These are phyloP conservation scores for Mortierella hygrophila DNA, from an alignment of 192 early-diverging fungal genomes.

Conservation along the genomic window DNA sequence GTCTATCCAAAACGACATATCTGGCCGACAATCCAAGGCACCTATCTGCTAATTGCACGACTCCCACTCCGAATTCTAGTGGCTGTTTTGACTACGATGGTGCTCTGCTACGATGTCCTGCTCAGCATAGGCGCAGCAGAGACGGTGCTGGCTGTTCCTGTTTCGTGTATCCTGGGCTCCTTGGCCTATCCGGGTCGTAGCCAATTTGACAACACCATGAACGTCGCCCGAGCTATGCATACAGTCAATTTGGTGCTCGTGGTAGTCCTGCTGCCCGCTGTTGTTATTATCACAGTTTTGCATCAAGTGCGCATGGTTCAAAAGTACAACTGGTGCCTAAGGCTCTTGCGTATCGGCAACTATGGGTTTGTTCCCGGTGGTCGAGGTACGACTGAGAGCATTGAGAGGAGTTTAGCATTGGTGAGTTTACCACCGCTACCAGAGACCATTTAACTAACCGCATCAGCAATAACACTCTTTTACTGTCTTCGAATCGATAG, in stretches of 20 bases:
- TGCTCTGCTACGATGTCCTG: slow-evolving; percentile 50
- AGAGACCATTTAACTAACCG: too few species aligned
- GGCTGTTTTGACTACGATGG: slow-evolving; percentile 44
- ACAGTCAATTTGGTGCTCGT: slow-evolving; percentile 48
- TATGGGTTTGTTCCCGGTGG: slow-evolving; percentile 53
- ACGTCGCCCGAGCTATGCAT: slow-evolving; percentile 55
- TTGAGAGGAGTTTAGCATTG: too few species aligned
- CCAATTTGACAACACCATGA: slow-evolving; percentile 57
- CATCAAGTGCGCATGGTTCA: slow-evolving; percentile 54
- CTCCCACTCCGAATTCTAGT: slow-evolving; percentile 48
- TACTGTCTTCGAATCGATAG: slow-evolving; percentile 14
- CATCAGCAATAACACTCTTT: neutral
- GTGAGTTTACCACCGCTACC: too few species aligned
- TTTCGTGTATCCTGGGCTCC: slow-evolving; percentile 39
- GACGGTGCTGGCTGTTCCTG: slow-evolving; percentile 35
- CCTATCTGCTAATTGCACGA: slow-evolving; percentile 40
- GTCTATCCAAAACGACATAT: slow-evolving; percentile 42
- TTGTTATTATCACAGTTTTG: slow-evolving; percentile 36
- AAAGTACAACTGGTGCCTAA: slow-evolving; percentile 55
- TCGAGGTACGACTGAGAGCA: slow-evolving; percentile 26
- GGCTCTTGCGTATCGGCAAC: slow-evolving; percentile 43
- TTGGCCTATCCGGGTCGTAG: slow-evolving; percentile 36
- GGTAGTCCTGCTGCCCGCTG: slow-evolving; percentile 34
- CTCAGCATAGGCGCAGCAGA: slow-evolving; percentile 48
- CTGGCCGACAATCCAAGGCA: slow-evolving; percentile 34